Conservation (phyloP, 2,329 filamentous ascomycete species). For the Beauveria asiatica region DNA sequence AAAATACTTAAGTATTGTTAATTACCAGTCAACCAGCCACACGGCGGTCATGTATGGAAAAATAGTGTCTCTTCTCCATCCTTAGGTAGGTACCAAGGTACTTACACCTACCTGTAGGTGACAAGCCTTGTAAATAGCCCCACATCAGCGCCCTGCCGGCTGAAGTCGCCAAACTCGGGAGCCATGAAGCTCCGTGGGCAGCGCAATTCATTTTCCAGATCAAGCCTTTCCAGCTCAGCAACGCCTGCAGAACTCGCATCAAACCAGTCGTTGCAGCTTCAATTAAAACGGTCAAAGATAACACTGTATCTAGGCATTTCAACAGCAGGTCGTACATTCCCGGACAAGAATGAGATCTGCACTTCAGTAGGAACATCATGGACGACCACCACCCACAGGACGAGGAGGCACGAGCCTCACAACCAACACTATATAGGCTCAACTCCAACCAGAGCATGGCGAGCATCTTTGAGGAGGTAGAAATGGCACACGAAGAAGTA, state of each 20-base stretch:
- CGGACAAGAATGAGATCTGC: not conserved
- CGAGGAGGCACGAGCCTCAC: slow-evolving; percentile 1
- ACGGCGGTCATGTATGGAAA: too few species aligned
- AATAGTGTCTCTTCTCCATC: too few species aligned
- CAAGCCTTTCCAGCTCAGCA: not conserved
- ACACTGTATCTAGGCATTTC: not conserved
- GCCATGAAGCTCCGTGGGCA: not conserved
- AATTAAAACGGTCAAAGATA: not conserved
- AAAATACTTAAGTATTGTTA: too few species aligned
- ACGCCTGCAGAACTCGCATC: not conserved
- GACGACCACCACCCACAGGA: not conserved
- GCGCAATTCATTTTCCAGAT: not conserved
- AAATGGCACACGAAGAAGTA: slow-evolving; percentile 96
- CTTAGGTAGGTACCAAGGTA: too few species aligned
- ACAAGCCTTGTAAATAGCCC: not conserved
- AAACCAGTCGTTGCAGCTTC: not conserved
- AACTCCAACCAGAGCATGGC: slow-evolving; percentile 63
- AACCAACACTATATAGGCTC: slow-evolving; percentile 48
- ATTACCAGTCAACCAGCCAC: too few species aligned
- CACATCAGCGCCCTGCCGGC: not conserved
- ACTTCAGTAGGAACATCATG: slow-evolving; percentile 1
- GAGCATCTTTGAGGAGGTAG: slow-evolving; percentile 89
- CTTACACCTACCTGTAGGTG: too few species aligned
- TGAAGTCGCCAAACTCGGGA: too few species aligned
- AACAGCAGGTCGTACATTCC: not conserved